Conservation (phyloP, 371 early-diverging fungal species). For the Syncephalis plumigaleata region DNA sequence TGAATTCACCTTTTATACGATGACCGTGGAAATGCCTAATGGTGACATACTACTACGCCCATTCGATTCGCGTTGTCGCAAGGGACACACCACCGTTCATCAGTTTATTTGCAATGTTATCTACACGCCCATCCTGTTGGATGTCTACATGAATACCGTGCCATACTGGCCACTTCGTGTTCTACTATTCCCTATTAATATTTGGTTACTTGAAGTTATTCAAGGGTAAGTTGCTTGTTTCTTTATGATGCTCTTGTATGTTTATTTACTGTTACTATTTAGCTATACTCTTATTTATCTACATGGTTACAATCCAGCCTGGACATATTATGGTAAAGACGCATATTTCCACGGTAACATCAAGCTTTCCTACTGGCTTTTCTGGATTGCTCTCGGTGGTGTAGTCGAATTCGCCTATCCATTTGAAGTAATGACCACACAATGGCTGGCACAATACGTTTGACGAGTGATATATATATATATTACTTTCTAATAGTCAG, state of each 20-base stretch:
- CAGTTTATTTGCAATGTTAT: slow-evolving; percentile 16
- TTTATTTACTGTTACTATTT: background rate
- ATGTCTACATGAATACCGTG: slow-evolving; percentile 11
- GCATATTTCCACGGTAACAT: slow-evolving; percentile 16
- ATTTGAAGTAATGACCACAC: too few relatives aligned
- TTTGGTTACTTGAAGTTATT: slow-evolving; percentile 15
- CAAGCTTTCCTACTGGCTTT: slow-evolving; percentile 13
- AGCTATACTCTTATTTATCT: slow-evolving; percentile 13
- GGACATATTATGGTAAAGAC: slow-evolving; percentile 12
- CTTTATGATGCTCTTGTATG: too few relatives aligned
- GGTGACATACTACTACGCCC: slow-evolving; percentile 11
- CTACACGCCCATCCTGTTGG: slow-evolving; percentile 14
- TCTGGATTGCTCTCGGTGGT: slow-evolving; percentile 15
- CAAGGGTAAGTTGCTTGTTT: slow-evolving; percentile 14
- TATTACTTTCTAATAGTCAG: too few relatives aligned
- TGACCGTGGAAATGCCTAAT: slow-evolving; percentile 15
- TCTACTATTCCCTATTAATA: slow-evolving; percentile 13
- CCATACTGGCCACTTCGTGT: slow-evolving; percentile 9
- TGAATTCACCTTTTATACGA: slow-evolving; percentile 15
- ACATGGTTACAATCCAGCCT: slow-evolving; percentile 16
- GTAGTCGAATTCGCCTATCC: slow-evolving; percentile 7
- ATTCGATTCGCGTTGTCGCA: slow-evolving; percentile 11
- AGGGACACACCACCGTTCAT: slow-evolving; percentile 15
- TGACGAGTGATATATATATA: too few relatives aligned
- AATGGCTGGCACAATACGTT: too few relatives aligned